Percentiles rank a stretch among this genome's conserved stretches.
phyloP scores from a whole-genome alignment of 495 filamentous ascomycete species.

The Filosporella fistucella region DNA sequence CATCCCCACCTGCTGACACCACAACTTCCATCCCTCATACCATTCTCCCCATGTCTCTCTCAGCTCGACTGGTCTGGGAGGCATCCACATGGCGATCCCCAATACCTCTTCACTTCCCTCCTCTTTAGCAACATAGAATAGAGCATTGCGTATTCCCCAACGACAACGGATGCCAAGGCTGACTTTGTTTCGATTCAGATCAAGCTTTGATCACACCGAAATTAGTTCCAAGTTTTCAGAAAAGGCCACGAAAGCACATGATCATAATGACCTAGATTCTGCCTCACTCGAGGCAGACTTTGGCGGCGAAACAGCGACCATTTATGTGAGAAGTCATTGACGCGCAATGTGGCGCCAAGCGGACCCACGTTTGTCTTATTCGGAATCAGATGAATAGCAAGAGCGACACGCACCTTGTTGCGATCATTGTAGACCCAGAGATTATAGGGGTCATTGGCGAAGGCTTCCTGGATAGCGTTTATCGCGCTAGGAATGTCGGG shows the following conservation, averaged over 20 bases:
- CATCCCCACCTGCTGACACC: conserved; percentile 53
- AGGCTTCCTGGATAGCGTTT: conserved; percentile 47
- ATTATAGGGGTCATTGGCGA: conserved; percentile 63
- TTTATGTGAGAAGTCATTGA: background rate
- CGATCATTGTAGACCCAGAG: conserved; percentile 54
- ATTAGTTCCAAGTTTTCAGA: too few species aligned
- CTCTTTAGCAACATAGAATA: conserved; percentile 61
- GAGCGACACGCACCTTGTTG: conserved; percentile 36
- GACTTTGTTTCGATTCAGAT: conserved; percentile 18
- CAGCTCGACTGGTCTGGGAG: conserved; percentile 37
- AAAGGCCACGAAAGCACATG: background rate
- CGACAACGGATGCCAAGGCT: conserved; percentile 48
- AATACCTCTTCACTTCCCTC: conserved; percentile 36
- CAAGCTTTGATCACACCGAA: conserved; percentile 11
- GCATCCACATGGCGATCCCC: conserved; percentile 62
- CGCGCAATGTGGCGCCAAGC: conserved; percentile 1
- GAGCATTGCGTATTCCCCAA: conserved; percentile 58
- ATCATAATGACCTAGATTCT: background rate
- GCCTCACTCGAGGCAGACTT: background rate
- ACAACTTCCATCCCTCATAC: conserved; percentile 54
- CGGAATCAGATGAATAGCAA: background rate
- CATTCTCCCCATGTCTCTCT: conserved; percentile 49
- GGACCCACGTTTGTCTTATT: too few species aligned
- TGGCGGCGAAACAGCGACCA: background rate
- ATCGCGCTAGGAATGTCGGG: conserved; percentile 58